A percentile compares a stretch with the other conserved stretches of the same genome.
These are phyloP conservation scores for Sonneratia alba DNA, from an alignment of 345 rosid genomes.

Conservation along the genomic window DNA sequence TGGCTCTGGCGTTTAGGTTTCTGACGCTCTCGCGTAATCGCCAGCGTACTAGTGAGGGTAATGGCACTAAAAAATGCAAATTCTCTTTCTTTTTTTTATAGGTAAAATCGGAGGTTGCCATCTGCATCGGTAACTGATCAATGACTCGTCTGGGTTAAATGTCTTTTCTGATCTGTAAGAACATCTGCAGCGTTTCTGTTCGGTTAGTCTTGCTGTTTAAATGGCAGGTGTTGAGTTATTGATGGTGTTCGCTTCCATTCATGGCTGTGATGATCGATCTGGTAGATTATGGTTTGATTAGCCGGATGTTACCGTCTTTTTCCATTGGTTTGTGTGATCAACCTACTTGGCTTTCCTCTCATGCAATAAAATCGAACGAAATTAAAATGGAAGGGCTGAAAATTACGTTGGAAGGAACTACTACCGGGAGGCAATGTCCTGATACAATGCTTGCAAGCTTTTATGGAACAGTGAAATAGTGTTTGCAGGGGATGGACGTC, in stretches of 20 bases:
- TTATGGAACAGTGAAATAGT: no score
- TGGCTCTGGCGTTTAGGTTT: conserved; percentile 27
- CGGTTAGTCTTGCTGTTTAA: neutral
- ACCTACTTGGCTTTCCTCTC: neutral
- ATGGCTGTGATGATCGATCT: neutral
- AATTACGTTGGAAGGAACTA: neutral
- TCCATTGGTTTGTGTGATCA: neutral
- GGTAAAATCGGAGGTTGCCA: neutral
- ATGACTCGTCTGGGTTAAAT: neutral
- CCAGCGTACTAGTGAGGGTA: neutral
- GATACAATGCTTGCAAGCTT: no score
- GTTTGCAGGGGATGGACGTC: no score
- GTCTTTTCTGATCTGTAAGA: neutral
- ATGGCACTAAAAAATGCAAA: neutral
- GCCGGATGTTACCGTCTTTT: neutral
- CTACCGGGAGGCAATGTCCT: no score
- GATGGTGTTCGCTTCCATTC: neutral
- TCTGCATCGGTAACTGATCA: neutral
- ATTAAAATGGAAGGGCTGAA: neutral
- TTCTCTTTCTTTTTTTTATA: neutral
- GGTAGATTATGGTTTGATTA: neutral
- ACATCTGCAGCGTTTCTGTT: neutral
- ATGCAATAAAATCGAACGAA: neutral
- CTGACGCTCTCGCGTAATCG: neutral
- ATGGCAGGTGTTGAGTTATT: neutral